Evolutionary conservation across 225 moss, liverwort and hornwort species (phyloP), one percentile per base, ranked within the genome.

Genomic region (Thuidium tamariscinum): DNA sequence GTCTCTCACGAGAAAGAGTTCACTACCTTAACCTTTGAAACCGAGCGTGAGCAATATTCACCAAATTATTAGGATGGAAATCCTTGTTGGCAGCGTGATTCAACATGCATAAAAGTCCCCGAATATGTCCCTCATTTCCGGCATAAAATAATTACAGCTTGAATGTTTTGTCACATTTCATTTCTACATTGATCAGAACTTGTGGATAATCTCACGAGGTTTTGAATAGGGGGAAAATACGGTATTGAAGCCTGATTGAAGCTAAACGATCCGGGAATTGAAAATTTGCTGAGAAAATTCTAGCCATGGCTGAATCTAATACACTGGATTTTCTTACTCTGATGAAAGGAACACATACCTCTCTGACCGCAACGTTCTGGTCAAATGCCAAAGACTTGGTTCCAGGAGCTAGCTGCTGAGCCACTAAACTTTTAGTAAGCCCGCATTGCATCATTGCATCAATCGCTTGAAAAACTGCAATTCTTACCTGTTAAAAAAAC

Each of bases 331-430:
- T 44, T 57, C 17, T 52, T 65, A 41, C 23, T 63, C 5, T 30
- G 26, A 32, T 89, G 36, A 42, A n/a, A 73, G 80, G 39, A 34
- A 36, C 36, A 71, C 68, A 73, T 19, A 89, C 97, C 87, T 89
- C 93, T 93, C 96, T 87, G 19, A 97, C 93, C 59, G 87, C 88
- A 41, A 77, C 63, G 42, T 85, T 92, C 22, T 93, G 92, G 87
- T 97, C 96, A 83, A 96, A 96, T 68, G 95, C 95, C 89, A 95
- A 90, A 64, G 94, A 90, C 82, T 95, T 97, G 68, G 93, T 92
- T 88, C 94, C 95, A 88, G 95, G 95, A 64, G 93, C 95, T n/a
- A 97, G 83, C 37, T 91, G 90, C 57, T 94, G 91, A 22, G 95
- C 93, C 26, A 95, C 85, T 75, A 89, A 87, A 68, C 89, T 90